A percentile compares a stretch with the other conserved stretches of the same genome.
phyloP scores from a whole-genome alignment of 2,329 filamentous ascomycete genomes.

The Lachnellula arida region DNA sequence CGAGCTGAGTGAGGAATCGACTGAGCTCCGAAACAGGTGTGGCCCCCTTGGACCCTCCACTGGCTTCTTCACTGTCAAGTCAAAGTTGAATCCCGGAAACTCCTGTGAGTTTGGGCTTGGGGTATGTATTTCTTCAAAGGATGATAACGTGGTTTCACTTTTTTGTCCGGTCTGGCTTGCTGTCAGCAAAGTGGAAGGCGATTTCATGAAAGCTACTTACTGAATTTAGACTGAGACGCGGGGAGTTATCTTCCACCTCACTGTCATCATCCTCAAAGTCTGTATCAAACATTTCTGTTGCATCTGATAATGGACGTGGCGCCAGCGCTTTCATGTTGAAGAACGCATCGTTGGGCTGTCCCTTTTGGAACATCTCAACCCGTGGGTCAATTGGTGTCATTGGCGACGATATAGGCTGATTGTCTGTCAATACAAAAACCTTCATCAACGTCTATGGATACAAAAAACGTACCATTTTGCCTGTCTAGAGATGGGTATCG shows the following conservation, averaged over 20 bases:
- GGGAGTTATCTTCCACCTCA: slow-evolving; percentile 57
- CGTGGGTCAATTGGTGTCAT: slow-evolving; percentile 28
- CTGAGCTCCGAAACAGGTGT: slow-evolving; percentile 75
- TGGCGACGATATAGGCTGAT: slow-evolving; percentile 24
- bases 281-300: slow-evolving; percentile 75
- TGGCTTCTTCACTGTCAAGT: slow-evolving; percentile 52
- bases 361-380: slow-evolving; percentile 42
- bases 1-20: slow-evolving; percentile 49
- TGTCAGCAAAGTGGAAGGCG: slow-evolving; percentile 16
- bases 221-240: slow-evolving; percentile 64
- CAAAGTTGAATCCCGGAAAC: slow-evolving; percentile 57
- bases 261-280: slow-evolving; percentile 60
- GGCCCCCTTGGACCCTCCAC: slow-evolving; percentile 80
- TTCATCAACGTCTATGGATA: neutral
- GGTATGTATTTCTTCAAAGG: slow-evolving; percentile 77
- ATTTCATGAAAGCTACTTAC: slow-evolving; percentile 44
- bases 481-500: slow-evolving; percentile 20
- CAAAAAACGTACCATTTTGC: slow-evolving; percentile 24
- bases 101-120: slow-evolving; percentile 59
- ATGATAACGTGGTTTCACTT: slow-evolving; percentile 82
- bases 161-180: slow-evolving; percentile 56
- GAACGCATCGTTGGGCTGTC: slow-evolving; percentile 51
- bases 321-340: slow-evolving; percentile 52
- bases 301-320: slow-evolving; percentile 61
- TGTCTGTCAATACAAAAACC: slow-evolving; percentile 16